phyloP scores from a whole-genome alignment of 768 basidiomycete genomes.

The Trametes cinnabarina region DNA sequence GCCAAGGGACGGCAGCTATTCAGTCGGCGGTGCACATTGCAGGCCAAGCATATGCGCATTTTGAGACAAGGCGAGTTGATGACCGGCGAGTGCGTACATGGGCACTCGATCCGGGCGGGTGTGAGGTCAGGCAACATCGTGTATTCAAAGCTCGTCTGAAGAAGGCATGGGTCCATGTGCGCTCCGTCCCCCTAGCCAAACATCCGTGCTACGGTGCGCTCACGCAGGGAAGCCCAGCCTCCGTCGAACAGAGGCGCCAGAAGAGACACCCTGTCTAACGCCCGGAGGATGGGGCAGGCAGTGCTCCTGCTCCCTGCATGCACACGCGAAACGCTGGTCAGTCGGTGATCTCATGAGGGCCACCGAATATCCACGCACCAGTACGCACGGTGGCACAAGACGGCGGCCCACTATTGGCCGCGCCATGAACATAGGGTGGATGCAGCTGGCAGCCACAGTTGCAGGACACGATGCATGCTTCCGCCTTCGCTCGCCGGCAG shows the following conservation, averaged over 20 bases:
- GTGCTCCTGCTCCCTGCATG: neutral
- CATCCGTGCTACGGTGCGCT: neutral
- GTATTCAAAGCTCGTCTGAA: slow-evolving; percentile 11
- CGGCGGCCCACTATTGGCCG: neutral
- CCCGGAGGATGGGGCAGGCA: neutral
- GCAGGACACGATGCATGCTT: neutral
- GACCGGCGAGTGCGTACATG: neutral
- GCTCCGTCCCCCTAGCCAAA: neutral
- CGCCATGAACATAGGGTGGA: no score
- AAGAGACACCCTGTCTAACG: neutral
- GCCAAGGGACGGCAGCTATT: neutral
- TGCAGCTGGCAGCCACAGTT: no score
- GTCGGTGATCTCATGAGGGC: neutral
- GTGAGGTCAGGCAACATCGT: neutral
- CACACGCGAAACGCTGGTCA: neutral
- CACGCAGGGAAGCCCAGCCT: neutral
- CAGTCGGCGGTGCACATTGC: neutral
- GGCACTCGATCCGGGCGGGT: neutral
- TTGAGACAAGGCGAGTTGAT: no score
- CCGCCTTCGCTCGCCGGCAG: neutral
- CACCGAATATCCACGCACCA: neutral
- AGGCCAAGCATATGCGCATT: no score
- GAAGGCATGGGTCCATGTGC: neutral
- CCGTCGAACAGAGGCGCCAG: neutral
- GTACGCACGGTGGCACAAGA: neutral